A percentile compares a stretch with the other conserved stretches of the same genome.
These are phyloP conservation scores for Pezicula carpinea DNA, from an alignment of 2,329 filamentous ascomycete species.

Conservation along the genomic window DNA sequence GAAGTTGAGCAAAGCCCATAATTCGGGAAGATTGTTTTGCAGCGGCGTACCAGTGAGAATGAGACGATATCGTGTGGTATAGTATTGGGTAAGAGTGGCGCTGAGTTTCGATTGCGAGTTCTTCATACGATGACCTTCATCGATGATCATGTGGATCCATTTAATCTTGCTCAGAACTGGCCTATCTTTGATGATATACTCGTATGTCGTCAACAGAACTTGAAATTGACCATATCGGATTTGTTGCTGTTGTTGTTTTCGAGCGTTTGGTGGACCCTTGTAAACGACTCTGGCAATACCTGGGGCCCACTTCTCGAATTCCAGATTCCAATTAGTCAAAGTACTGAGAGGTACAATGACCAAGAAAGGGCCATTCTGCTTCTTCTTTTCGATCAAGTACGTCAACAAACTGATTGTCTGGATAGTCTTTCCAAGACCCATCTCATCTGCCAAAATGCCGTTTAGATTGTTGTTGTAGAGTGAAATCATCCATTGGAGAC, in stretches of 20 bases:
- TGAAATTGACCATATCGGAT: slow-evolving; percentile 95
- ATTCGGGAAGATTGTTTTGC: slow-evolving; percentile 92
- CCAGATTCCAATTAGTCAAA: slow-evolving; percentile 95
- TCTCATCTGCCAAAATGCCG: slow-evolving; percentile 96
- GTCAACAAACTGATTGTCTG: slow-evolving; percentile 98
- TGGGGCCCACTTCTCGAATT: slow-evolving; percentile 99
- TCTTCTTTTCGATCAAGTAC: slow-evolving; percentile 93
- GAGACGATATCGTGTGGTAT: slow-evolving; percentile 88
- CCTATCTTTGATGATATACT: slow-evolving; percentile 99
- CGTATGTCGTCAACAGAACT: slow-evolving; percentile 93
- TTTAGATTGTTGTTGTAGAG: slow-evolving; percentile 99
- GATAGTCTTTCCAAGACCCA: slow-evolving; percentile 99
- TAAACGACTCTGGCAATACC: slow-evolving; percentile 84
- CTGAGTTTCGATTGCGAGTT: slow-evolving; percentile 95
- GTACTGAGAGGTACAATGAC: slow-evolving; percentile 97
- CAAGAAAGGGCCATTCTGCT: slow-evolving; percentile 85
- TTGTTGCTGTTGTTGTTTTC: slow-evolving; percentile 88
- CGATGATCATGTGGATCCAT: slow-evolving; percentile 99
- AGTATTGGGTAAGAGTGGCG: slow-evolving; percentile 91
- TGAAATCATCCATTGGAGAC: slow-evolving; percentile 99
- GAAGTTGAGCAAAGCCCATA: slow-evolving; percentile 98
- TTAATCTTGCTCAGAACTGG: slow-evolving; percentile 96
- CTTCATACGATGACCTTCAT: slow-evolving; percentile 99
- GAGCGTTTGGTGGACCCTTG: slow-evolving; percentile 85
- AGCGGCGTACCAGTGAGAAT: slow-evolving; percentile 96